Evolutionary conservation across 305 asterid species (phyloP).

Genomic region (Withania somnifera): DNA sequence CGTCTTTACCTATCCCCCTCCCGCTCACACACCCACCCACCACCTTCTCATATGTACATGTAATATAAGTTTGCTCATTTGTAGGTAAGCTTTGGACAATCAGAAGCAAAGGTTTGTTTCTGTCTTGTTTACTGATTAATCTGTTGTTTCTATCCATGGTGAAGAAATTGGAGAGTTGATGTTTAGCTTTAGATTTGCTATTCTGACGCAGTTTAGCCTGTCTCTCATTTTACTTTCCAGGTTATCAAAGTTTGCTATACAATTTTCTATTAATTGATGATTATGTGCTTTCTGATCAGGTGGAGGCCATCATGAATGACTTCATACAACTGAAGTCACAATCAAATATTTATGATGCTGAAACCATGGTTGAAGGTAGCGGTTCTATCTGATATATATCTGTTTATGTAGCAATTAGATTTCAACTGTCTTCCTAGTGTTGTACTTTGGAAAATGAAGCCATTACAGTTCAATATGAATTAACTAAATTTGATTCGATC

Average conservation of each 20-base stretch:
- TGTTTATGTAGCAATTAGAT: not conserved
- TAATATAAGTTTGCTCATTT: not conserved
- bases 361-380: slow-evolving; percentile 87
- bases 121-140: not conserved
- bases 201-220: not conserved
- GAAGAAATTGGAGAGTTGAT: not conserved
- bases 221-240: not conserved
- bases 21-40: not conserved
- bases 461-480: not conserved
- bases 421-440: not conserved
- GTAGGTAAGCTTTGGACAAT: slow-evolving; percentile 81
- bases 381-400: not conserved
- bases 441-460: not conserved
- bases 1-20: slow-evolving; percentile 3
- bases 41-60: not conserved
- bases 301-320: slow-evolving; percentile 86
- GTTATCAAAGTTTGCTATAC: not conserved
- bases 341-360: slow-evolving; percentile 61
- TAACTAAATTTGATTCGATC: not conserved
- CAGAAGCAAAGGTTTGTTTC: slow-evolving; percentile 82
- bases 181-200: not conserved
- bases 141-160: not conserved
- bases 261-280: not conserved
- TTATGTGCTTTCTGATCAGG: slow-evolving; percentile 31
- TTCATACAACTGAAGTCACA: slow-evolving; percentile 71